Evolutionary conservation across 2,329 filamentous ascomycete species (phyloP).

Genomic region (Fusarium stilboides): DNA sequence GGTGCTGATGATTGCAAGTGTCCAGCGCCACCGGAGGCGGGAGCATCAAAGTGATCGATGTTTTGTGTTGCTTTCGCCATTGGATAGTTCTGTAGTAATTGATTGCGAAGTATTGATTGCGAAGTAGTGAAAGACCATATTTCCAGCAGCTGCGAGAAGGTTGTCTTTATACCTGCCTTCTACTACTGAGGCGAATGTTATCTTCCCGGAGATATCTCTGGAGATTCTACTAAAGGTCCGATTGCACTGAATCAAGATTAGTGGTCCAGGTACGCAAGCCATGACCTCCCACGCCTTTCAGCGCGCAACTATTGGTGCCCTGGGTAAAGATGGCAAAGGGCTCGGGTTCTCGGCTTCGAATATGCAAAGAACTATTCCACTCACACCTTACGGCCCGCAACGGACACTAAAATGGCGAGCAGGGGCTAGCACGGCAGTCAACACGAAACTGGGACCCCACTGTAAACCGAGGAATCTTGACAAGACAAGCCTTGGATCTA

Average conservation of each 20-base stretch:
- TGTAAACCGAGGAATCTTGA: neutral
- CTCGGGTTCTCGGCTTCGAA: neutral
- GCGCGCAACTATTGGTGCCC: neutral
- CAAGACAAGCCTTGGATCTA: neutral
- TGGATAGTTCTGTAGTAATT: neutral
- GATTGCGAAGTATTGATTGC: neutral
- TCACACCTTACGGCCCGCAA: neutral
- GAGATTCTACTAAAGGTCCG: neutral
- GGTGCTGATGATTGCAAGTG: neutral
- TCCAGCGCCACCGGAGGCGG: neutral
- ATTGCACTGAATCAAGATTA: neutral
- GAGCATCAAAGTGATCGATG: neutral
- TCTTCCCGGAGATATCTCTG: neutral
- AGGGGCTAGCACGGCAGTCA: neutral
- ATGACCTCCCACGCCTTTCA: neutral
- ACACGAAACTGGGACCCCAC: neutral
- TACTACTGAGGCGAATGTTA: neutral
- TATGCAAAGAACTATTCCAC: neutral
- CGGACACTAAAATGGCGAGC: neutral
- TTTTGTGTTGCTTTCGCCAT: neutral
- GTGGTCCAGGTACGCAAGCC: neutral
- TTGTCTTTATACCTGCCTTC: neutral
- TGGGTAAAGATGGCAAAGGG: neutral
- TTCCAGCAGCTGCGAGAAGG: neutral
- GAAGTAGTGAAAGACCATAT: neutral